Base-by-base conservation (phyloP, 2,329 filamentous ascomycete species). In the Ambrosiella beaveri region DNA sequence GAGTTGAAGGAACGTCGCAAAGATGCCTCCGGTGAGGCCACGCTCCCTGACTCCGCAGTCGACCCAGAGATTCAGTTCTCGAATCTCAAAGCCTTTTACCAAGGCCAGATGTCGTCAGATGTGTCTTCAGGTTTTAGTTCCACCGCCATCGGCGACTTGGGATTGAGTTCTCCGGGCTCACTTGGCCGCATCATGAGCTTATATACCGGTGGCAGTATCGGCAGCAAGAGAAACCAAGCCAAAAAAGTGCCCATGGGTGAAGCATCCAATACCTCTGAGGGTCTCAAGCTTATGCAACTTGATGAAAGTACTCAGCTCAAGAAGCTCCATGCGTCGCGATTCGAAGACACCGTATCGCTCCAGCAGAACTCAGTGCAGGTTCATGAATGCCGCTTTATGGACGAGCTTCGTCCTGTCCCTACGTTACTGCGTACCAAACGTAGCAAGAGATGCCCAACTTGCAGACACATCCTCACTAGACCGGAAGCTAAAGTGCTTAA, bases 381-480 rank as follows among this genome's bases (percentile, higher is more conserved):
- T 65, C 76, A 70, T 70, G 80, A 73, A 57, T 57, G 49, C 19
- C 80, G 78, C 6, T 90, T 93, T 66, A 71, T 80, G 1, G 78
- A 84, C 57, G 81, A 91, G 17, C 79, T 97, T 4, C 84, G 88
- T 36, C 93, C 93, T 0, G 78, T 90, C 12, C 84, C 90, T 0
- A 85, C 86, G 13, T 78, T 94, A 1, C 80, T 98, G 12, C 84
- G 88, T 59, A 95, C 91, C 0, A 96, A 96, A 67, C 85, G 91
- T 41, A 89, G 88, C 17, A 97, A 96, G 72, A 87, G 93, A 51
- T 98, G 93, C 70, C 85, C 88, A 55, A 79, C 84, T 9, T 98
- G 93, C 71, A 85, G 93, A 11, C 91, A 97, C 71, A 96, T 97
- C 67, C 85, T 98, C 64, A 86, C 88, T 61, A 94, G 95, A 68